Percentiles rank a stretch among this genome's conserved stretches.
Evolutionary conservation across 352 stramenopile species (phyloP).

Genomic region (Pythium monospermum): DNA sequence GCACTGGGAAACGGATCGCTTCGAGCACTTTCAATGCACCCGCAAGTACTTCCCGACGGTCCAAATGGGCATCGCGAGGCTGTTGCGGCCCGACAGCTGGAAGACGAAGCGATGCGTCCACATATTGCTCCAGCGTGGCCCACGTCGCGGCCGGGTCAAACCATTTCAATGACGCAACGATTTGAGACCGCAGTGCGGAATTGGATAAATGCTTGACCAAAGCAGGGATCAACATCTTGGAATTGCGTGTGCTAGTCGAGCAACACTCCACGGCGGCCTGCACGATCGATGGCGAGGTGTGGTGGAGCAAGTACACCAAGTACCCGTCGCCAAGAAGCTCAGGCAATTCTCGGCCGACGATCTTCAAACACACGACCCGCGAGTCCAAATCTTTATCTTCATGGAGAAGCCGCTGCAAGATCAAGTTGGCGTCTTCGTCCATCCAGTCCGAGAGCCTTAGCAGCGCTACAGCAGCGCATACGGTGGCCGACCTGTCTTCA

Average conservation of each 20-base stretch:
- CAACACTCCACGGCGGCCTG: constrained; percentile 79
- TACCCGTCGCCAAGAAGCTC: constrained; percentile 80
- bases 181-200: constrained; percentile 51
- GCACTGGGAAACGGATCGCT: constrained; percentile 42
- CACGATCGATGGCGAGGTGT: constrained; percentile 63
- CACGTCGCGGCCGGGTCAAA: constrained; percentile 66
- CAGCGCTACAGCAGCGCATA: constrained; percentile 71
- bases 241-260: constrained; percentile 67
- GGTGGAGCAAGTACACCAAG: constrained; percentile 79
- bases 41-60: constrained; percentile 48
- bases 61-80: constrained; percentile 10
- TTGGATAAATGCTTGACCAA: constrained; percentile 78
- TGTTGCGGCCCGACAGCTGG: constrained; percentile 4
- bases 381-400: constrained; percentile 68
- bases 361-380: constrained; percentile 75
- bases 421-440: constrained; percentile 77
- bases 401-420: constrained; percentile 74
- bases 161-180: constrained; percentile 61
- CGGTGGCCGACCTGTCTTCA: constrained; percentile 64
- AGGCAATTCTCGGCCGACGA: constrained; percentile 74
- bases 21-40: constrained; percentile 68
- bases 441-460: constrained; percentile 80
- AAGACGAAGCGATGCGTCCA: constrained; percentile 34
- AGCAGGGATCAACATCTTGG: constrained; percentile 78
- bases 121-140: constrained; percentile 63